A percentile compares a stretch with the other conserved stretches of the same genome.
phyloP scores from a whole-genome alignment of 1,139 yeast species.

The Candida neerlandica region DNA sequence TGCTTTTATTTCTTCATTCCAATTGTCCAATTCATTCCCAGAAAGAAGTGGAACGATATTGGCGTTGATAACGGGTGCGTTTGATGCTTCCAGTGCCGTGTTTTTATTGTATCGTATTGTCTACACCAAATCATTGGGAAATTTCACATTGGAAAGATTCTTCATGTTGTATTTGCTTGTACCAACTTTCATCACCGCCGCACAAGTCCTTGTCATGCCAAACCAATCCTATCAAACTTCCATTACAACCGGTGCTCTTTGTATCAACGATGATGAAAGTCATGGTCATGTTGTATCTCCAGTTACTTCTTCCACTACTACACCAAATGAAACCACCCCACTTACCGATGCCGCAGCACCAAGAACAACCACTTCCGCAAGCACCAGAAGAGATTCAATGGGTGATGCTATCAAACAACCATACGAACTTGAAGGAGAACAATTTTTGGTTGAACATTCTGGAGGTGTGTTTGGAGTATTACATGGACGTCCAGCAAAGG shows the following conservation, averaged over 20 bases:
- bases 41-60: slow-evolving; percentile 41
- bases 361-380: background rate
- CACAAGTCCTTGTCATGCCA: slow-evolving; percentile 47
- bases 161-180: slow-evolving; percentile 41
- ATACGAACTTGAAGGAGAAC: slow-evolving; percentile 45
- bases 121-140: slow-evolving; percentile 29
- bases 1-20: slow-evolving; percentile 47
- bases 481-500: slow-evolving; percentile 46
- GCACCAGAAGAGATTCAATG: slow-evolving; percentile 41
- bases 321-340: slow-evolving; percentile 17
- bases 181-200: slow-evolving; percentile 41
- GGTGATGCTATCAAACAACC: slow-evolving; percentile 52
- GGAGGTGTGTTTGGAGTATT: slow-evolving; percentile 48
- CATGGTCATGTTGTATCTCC: slow-evolving; percentile 9
- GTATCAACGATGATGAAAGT: slow-evolving; percentile 26
- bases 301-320: slow-evolving; percentile 10
- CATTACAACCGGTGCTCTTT: slow-evolving; percentile 29
- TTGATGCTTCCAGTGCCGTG: slow-evolving; percentile 50
- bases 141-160: slow-evolving; percentile 34
- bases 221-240: slow-evolving; percentile 40
- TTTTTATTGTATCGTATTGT: slow-evolving; percentile 40
- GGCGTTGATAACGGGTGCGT: slow-evolving; percentile 50
- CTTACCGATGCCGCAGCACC: background rate
- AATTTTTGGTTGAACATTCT: slow-evolving; percentile 31
- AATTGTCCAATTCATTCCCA: slow-evolving; percentile 49